Conservation (phyloP, 2,329 filamentous ascomycete species). For the Pestalotiopsis sp. region DNA sequence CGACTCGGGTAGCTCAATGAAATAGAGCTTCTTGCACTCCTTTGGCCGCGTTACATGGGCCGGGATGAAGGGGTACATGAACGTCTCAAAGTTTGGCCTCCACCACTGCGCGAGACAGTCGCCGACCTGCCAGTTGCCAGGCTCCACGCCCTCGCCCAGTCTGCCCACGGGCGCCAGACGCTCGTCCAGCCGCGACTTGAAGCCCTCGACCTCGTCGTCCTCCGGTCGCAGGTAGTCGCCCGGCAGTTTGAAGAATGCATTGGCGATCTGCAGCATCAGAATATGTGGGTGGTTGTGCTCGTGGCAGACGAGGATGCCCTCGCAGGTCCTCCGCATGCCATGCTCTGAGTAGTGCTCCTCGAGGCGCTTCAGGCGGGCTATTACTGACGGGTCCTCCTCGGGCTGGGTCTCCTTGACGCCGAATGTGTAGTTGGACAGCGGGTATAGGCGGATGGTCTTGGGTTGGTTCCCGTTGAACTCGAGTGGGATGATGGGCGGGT, state of each 20-base stretch:
- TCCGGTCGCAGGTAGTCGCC: conserved; percentile 91
- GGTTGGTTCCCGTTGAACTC: conserved; percentile 90
- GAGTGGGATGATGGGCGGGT: conserved; percentile 78
- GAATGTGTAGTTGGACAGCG: conserved; percentile 98
- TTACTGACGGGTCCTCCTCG: conserved; percentile 94
- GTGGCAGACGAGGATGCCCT: conserved; percentile 96
- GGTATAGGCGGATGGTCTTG: conserved; percentile 86
- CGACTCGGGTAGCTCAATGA: conserved; percentile 89
- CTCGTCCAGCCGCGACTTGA: conserved; percentile 91
- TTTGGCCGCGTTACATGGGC: conserved; percentile 95
- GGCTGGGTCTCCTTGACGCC: conserved; percentile 98
- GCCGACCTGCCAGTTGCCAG: conserved; percentile 88
- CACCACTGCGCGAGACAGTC: conserved; percentile 98
- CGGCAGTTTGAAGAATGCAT: conserved; percentile 98
- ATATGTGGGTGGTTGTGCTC: conserved; percentile 99
- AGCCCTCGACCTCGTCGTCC: conserved; percentile 92
- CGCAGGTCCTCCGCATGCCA: conserved; percentile 96
- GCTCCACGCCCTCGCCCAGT: conserved; percentile 81
- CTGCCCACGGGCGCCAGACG: conserved; percentile 89
- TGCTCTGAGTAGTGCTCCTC: conserved; percentile 91
- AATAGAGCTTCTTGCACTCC: conserved; percentile 99
- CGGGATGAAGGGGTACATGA: conserved; percentile 99
- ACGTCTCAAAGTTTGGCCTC: conserved; percentile 98
- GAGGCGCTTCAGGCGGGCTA: conserved; percentile 89
- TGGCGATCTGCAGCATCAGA: conserved; percentile 98